Evolutionary conservation across 2,329 filamentous ascomycete species (phyloP), one percentile per base, ranked within the genome.

Genomic region (Nemania sp.): DNA sequence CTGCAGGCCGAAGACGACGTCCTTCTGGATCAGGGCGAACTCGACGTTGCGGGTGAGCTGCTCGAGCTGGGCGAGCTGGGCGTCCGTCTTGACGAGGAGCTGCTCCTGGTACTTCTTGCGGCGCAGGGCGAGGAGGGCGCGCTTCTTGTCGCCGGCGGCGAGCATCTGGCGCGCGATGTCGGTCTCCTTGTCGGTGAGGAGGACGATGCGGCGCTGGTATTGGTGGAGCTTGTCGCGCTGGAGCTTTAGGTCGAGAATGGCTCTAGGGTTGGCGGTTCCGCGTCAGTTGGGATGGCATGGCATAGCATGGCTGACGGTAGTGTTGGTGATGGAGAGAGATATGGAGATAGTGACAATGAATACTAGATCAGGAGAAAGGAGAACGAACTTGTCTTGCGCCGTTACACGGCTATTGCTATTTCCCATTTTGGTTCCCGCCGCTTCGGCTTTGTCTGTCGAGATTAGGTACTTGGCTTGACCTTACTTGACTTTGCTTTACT

Each of bases 51-150:
- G 89, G 8, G 93, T 96, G 73, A 99, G 84, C 77, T 93, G 90
- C 83, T 99, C 94, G 22, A 99, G 85, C 81, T 98, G 93, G 73
- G 93, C 93, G n/a, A 99, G 88, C 82, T 98, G 95, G 64, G 89
- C 89, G 81, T 99, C 95, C 13, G 95, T 98, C 83, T 97, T 95
- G 68, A 88, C 86, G 13, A 98, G 87, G 24, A 98, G 86, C 27
- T 92, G 91, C 80, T 98, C 93, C 80, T 99, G 96, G 85, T 97
- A 98, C 80, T 98, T 99, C 83, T 98, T 98, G 73, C 94, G 89
- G 65, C 96, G 91, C 68, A 99, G 87, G 0, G 96, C 96, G 35
- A 98, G 87, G 24, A 98, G 87, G 0, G 96, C 96, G 70, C 90
- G 90, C 73, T 87, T 83, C 81, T 93, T 94, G 82, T 98, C 92